Evolutionary conservation across 176 grass and related monocot species (phyloP).

Genomic region (Guadua angustifolia): DNA sequence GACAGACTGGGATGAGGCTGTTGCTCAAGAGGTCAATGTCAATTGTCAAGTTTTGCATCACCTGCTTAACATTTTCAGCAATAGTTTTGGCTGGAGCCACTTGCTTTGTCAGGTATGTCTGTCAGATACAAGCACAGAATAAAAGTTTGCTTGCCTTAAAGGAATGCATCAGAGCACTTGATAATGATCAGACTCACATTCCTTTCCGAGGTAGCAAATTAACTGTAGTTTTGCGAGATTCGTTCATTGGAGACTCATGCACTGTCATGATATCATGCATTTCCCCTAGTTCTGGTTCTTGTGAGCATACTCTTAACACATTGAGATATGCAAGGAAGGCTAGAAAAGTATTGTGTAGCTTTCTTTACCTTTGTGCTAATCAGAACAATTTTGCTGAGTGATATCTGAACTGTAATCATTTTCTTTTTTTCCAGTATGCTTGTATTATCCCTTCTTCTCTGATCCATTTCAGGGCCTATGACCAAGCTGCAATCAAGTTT

Average conservation of each 20-base stretch:
- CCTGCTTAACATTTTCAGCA: too few species aligned
- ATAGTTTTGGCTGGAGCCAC: too few species aligned
- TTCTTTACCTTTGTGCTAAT: too few species aligned
- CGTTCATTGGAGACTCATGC: conserved; percentile 87
- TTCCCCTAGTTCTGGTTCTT: conserved; percentile 97
- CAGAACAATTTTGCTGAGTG: too few species aligned
- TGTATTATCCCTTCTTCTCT: neutral
- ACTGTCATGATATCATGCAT: conserved; percentile 99
- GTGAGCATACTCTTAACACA: conserved; percentile 97
- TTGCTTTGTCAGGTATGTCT: too few species aligned
- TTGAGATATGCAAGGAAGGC: conserved; percentile 99
- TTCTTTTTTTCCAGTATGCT: too few species aligned
- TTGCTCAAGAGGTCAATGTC: too few species aligned
- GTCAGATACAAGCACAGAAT: too few species aligned
- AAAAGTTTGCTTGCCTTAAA: conserved; percentile 99
- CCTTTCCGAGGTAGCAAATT: conserved; percentile 98
- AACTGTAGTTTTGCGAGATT: conserved; percentile 95
- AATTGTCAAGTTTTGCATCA: too few species aligned
- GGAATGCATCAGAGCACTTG: conserved; percentile 96
- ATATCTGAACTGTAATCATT: too few species aligned
- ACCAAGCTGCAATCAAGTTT: conserved; percentile 74
- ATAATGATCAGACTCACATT: conserved; percentile 98
- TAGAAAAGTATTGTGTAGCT: too few species aligned
- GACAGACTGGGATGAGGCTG: too few species aligned
- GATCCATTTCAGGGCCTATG: conserved; percentile 52